Evolutionary conservation across 2,329 filamentous ascomycete species (phyloP).

Genomic region (Trichoderma cornu-damae): DNA sequence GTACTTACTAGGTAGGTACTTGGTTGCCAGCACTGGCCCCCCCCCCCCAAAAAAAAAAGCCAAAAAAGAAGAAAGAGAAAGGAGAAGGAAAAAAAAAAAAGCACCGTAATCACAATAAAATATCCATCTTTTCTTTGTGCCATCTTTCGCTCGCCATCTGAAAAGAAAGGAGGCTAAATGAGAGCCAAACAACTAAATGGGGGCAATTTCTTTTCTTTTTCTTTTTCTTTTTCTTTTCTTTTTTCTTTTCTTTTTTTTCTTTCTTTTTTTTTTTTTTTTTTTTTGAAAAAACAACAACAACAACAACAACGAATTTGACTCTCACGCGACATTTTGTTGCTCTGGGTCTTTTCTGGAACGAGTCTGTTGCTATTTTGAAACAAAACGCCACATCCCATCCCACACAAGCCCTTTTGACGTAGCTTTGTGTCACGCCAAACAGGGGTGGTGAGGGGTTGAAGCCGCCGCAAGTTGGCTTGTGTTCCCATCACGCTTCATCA

Average conservation of each 20-base stretch:
- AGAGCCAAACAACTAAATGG: not conserved
- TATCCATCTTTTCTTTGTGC: not conserved
- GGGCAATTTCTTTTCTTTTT: too few relatives aligned
- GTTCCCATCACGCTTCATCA: not conserved
- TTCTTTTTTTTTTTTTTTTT: too few relatives aligned
- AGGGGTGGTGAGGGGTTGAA: not conserved
- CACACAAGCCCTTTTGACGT: slow-evolving; percentile 2
- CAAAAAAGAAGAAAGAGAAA: too few relatives aligned
- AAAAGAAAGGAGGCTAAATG: not conserved
- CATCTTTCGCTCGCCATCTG: not conserved
- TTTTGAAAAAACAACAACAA: not conserved
- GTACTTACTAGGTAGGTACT: too few relatives aligned
- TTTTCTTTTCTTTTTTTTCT: too few relatives aligned
- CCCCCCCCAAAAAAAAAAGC: too few relatives aligned
- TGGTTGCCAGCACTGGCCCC: too few relatives aligned
- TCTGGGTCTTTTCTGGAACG: slow-evolving; percentile 7
- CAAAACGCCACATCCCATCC: slow-evolving; percentile 1
- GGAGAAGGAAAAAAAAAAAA: too few relatives aligned
- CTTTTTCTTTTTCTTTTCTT: too few relatives aligned
- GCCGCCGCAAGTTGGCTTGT: not conserved
- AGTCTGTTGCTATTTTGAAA: slow-evolving; percentile 13
- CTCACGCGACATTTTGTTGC: not conserved
- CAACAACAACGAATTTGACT: not conserved
- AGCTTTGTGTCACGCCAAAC: not conserved
- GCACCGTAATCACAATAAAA: not conserved